Base-by-base conservation (phyloP, 768 basidiomycete species). In the Mycena floridula region DNA sequence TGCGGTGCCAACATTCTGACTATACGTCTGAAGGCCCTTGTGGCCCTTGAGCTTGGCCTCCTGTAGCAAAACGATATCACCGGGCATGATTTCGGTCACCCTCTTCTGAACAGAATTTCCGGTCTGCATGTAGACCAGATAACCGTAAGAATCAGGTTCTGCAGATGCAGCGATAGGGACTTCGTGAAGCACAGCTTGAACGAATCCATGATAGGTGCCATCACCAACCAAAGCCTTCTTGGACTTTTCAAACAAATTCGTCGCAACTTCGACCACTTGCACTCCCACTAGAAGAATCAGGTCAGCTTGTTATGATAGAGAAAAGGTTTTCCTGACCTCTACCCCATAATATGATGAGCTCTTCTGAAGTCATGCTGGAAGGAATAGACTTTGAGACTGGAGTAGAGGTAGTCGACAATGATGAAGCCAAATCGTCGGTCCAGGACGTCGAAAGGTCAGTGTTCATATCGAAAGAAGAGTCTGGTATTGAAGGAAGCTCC, bases 211-310 rank as follows among this genome's bases (percentile, higher is more conserved):
- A 45, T 87, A 84, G 36, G 86, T 82, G 9, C 93, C 92, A 55
- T 95, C 91, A 5, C 89, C 93, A 23, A 93, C 74, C 30, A 91
- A 70, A 7, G 72, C 58, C 61, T 78, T 83, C 65, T 85, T 91
- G 28, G 88, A 89, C 52, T 84, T 82, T 26, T 87, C 85, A 49
- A 72, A 76, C 42, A 93, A 58, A 30, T 68, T 63, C 13, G 76
- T 73, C 1, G 92, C 90, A 0, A 76, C 71, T 51, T 88, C 80
- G 55, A 79, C 76, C 3, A 95, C 72, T 46, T 80, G 80, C 3
- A 81, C 77, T 9, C 93, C 93, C 1, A 88, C 79, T 23, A n/a
- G n/a, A n/a, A n/a, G n/a, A n/a, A n/a, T n/a, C n/a, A n/a, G n/a
- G n/a, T n/a, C n/a, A n/a, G n/a, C n/a, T n/a, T n/a, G n/a, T n/a